These are phyloP conservation scores for Immersiporthe knoxdaviesiana DNA, from an alignment of 2,329 filamentous ascomycete genomes.

Conservation along the genomic window DNA sequence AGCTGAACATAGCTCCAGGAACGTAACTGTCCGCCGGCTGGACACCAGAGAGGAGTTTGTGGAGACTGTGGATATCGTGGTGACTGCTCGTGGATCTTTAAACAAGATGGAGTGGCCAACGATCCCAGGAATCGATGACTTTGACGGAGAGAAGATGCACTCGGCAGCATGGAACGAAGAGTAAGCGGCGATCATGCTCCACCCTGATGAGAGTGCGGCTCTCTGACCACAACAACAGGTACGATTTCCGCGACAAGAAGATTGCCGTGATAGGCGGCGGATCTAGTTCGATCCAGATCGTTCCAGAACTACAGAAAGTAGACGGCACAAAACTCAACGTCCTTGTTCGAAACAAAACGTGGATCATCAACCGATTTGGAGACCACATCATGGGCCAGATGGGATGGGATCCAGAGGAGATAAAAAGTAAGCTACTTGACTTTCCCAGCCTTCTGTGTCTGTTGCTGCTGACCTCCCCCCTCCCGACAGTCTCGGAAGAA, in stretches of 20 bases:
- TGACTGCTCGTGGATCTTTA: constrained; percentile 16
- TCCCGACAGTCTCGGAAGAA: constrained; percentile 6
- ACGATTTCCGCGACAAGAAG: constrained; percentile 19
- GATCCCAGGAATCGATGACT: constrained; percentile 40
- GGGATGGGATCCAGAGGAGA: not conserved
- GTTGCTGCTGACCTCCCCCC: constrained; percentile 1
- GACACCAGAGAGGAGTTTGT: constrained; percentile 11
- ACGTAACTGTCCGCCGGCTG: not conserved
- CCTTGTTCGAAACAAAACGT: not conserved
- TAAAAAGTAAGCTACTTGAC: not conserved
- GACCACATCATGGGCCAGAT: constrained; percentile 13
- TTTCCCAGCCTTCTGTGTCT: not conserved
- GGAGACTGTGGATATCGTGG: constrained; percentile 17
- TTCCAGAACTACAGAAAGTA: constrained; percentile 28
- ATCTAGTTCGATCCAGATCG: constrained; percentile 38
- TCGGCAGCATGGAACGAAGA: constrained; percentile 34
- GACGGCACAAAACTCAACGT: not conserved
- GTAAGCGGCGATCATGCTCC: constrained; percentile 15
- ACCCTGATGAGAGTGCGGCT: too few species aligned
- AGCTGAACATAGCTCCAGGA: not conserved
- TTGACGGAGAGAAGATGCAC: constrained; percentile 37
- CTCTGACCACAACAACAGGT: constrained; percentile 6
- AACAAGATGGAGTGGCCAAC: constrained; percentile 32
- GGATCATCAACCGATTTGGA: constrained; percentile 15
- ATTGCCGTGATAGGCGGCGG: constrained; percentile 39